Base-by-base conservation (phyloP, 2,329 filamentous ascomycete species). In the Penicillium brevicompactum region DNA sequence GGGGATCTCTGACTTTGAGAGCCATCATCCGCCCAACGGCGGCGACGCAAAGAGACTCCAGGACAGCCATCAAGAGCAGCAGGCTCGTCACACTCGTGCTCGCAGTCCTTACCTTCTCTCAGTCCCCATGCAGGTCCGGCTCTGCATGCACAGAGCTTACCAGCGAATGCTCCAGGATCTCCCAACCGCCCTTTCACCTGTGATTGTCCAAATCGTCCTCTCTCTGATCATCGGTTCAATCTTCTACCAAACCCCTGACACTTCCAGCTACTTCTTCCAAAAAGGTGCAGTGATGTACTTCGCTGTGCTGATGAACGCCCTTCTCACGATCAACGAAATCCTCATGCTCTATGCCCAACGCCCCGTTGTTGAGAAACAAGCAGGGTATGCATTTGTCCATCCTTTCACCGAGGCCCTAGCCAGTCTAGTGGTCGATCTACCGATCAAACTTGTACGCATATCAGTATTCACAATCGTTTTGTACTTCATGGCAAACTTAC, bases 401-500 rank as follows among this genome's bases (percentile, higher is more conserved):
- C 68, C 68, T 0, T 61, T 63, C 22, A 63, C 64, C 1, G 60
- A 57, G 21, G 58, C 49, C 1, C 55, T 61, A 22, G 49, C 49
- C 18, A 56, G 58, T 11, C 37, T 68, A 0, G 22, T 68, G 2
- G 64, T 61, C 27, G 67, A 68, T 46, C 83, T 56, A 86, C 92
- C 92, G 0, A 90, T 91, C 74, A 95, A 93, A 71, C 75, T 95
- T n/a, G 45, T 74, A 21, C 91, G 91, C 63, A 76, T 84, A 1
- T 82, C 93, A 57, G 74, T 84, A 3, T 95, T 95, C 80, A 93
- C 95, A 69, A 53, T 92, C 24, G 81, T 85, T 3, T 74, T 96
- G 2, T 96, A 96, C 76, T 96, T 96, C 74, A 87, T 96, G 84
- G 87, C 89, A 0, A 89, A 91, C 56, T 78, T 97, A 24, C 84